A percentile compares a stretch with the other conserved stretches of the same genome.
Evolutionary conservation across 768 basidiomycete species (phyloP).

Genomic region (Symmetrospora coprosmae): DNA sequence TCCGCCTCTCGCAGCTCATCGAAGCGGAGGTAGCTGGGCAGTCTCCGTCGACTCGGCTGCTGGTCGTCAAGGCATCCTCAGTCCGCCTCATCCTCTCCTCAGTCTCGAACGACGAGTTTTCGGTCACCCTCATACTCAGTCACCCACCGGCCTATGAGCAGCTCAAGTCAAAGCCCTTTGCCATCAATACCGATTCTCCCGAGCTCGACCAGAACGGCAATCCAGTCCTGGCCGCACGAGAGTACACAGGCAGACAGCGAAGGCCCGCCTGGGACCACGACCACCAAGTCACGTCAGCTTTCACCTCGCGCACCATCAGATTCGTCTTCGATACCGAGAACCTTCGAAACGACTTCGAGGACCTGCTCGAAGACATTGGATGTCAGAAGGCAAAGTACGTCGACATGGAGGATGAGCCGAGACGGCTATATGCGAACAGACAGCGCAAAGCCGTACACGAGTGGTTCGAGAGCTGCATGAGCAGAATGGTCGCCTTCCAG

Average conservation of each 20-base stretch:
- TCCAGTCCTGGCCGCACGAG: no score
- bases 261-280: neutral
- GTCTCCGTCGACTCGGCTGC: neutral
- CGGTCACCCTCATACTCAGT: neutral
- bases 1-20: neutral
- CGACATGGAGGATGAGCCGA: neutral
- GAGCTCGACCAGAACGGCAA: neutral
- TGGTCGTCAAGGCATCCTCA: neutral
- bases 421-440: neutral
- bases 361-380: slow-evolving; percentile 5
- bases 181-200: neutral
- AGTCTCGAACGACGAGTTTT: neutral
- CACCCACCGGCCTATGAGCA: slow-evolving; percentile 14
- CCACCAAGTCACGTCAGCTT: slow-evolving; percentile 6
- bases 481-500: slow-evolving; percentile 18
- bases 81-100: slow-evolving; percentile 1
- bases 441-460: neutral
- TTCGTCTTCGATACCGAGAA: slow-evolving; percentile 12
- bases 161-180: neutral
- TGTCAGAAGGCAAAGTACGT: neutral
- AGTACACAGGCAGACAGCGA: slow-evolving; percentile 7
- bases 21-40: neutral
- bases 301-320: slow-evolving; percentile 8
- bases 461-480: neutral
- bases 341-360: slow-evolving; percentile 8